Percentiles rank a stretch among this genome's conserved stretches.
These are phyloP conservation scores for Marasmius tenuissimus DNA, from an alignment of 1,284 basidiomycete genomes.

Conservation along the genomic window DNA sequence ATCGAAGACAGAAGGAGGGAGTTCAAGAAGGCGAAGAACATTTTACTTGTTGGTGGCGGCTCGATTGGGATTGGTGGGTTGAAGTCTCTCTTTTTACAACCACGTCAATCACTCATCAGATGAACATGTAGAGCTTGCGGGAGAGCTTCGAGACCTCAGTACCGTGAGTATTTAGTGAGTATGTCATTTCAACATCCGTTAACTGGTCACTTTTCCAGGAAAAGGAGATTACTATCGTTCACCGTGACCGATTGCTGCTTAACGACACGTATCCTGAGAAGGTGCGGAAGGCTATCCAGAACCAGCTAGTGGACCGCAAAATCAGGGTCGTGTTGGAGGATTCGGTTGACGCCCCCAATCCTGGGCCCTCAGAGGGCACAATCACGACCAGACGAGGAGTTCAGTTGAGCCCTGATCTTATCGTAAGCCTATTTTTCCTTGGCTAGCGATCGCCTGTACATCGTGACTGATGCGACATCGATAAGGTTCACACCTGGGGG, in stretches of 20 bases:
- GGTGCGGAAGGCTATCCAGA: constrained; percentile 49
- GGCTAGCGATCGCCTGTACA: neutral
- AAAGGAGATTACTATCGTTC: constrained; percentile 68
- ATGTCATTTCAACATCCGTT: constrained; percentile 6
- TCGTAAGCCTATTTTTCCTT: constrained; percentile 39
- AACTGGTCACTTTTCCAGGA: constrained; percentile 30
- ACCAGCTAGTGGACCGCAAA: constrained; percentile 40
- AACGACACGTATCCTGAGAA: constrained; percentile 58
- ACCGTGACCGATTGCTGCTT: constrained; percentile 51
- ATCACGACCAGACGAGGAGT: constrained; percentile 56
- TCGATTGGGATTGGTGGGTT: constrained; percentile 57
- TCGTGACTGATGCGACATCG: constrained; percentile 41
- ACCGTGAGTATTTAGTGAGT: constrained; percentile 34
- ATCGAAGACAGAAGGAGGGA: constrained; percentile 43
- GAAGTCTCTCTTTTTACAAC: neutral
- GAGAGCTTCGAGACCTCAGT: constrained; percentile 55
- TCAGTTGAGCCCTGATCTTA: constrained; percentile 52
- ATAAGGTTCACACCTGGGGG: constrained; percentile 28
- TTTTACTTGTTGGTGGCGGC: constrained; percentile 63
- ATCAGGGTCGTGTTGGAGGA: constrained; percentile 59
- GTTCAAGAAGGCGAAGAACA: constrained; percentile 46
- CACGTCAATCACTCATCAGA: constrained; percentile 1
- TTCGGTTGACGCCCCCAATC: constrained; percentile 44
- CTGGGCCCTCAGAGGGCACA: constrained; percentile 27
- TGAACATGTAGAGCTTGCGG: constrained; percentile 46